Percentiles rank a stretch among this genome's conserved stretches.
Conservation (phyloP, 2,329 filamentous ascomycete species). For the Aspergillus pseudoglaucus region DNA sequence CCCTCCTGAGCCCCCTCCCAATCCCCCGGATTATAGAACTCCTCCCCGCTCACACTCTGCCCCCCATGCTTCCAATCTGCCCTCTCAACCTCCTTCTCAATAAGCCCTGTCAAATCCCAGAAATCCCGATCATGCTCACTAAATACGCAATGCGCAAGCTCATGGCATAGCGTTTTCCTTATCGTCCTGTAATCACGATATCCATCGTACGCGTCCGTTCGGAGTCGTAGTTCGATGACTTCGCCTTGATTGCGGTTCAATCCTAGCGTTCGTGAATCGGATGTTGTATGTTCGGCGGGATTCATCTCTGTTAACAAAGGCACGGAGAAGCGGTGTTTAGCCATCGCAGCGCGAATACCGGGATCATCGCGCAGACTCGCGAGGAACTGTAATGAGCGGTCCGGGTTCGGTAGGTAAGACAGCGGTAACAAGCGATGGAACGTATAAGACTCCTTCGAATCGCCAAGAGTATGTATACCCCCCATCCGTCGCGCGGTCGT, state of each 20-base stretch:
- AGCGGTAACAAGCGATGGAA: slow-evolving; percentile 74
- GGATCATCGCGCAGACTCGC: slow-evolving; percentile 72
- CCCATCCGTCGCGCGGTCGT: slow-evolving; percentile 7
- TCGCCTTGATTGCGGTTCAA: slow-evolving; percentile 83
- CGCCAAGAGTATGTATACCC: slow-evolving; percentile 24
- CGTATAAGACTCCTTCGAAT: slow-evolving; percentile 64
- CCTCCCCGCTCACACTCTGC: slow-evolving; percentile 52
- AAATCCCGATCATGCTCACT: slow-evolving; percentile 78
- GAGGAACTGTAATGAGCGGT: slow-evolving; percentile 65
- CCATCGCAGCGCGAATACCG: slow-evolving; percentile 79
- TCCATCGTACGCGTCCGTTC: slow-evolving; percentile 92
- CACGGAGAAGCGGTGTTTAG: slow-evolving; percentile 75
- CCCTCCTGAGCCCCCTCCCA: slow-evolving; percentile 40
- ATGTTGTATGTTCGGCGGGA: slow-evolving; percentile 72
- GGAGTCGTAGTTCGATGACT: slow-evolving; percentile 79
- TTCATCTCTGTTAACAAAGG: slow-evolving; percentile 93
- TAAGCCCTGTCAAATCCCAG: slow-evolving; percentile 80
- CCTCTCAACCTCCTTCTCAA: slow-evolving; percentile 76
- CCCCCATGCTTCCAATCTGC: slow-evolving; percentile 74
- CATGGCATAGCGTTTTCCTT: slow-evolving; percentile 86
- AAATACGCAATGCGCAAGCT: slow-evolving; percentile 87
- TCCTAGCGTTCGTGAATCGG: slow-evolving; percentile 75
- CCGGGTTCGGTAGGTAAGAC: slow-evolving; percentile 67
- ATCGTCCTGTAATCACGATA: slow-evolving; percentile 91
- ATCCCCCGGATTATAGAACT: slow-evolving; percentile 55